Percentiles rank a stretch among this genome's conserved stretches.
Evolutionary conservation across 75 land plant genomes (phyloP).

Genomic region (Adiantum capillusveneris): DNA sequence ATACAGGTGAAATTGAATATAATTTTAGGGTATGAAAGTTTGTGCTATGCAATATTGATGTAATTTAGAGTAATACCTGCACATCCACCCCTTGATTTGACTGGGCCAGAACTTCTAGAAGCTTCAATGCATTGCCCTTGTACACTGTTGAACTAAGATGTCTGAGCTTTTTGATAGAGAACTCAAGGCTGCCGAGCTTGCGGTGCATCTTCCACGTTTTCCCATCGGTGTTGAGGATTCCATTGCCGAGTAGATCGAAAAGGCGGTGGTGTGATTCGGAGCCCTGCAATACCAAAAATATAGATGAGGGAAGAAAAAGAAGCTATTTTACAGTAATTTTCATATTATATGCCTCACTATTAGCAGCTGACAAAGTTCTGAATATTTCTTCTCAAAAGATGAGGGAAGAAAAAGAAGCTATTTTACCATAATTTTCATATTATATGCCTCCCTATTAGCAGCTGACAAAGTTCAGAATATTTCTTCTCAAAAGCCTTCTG

Average conservation of each 20-base stretch:
- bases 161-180: slow-evolving; percentile 6
- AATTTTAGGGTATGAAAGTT: background rate
- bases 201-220: slow-evolving; percentile 12
- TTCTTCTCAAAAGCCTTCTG: too few species aligned
- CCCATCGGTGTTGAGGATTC: slow-evolving; percentile 15
- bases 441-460: too few species aligned
- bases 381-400: too few species aligned
- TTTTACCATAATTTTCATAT: too few species aligned
- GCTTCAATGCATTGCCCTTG: slow-evolving; percentile 5
- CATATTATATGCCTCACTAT: too few species aligned
- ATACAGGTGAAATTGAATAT: background rate
- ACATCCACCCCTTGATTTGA: slow-evolving; percentile 10
- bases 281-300: slow-evolving; percentile 14
- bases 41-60: background rate
- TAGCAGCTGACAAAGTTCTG: too few species aligned
- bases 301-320: too few species aligned
- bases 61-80: slow-evolving; percentile 10
- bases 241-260: slow-evolving; percentile 11
- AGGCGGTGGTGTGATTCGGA: background rate
- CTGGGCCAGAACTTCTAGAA: background rate
- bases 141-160: background rate
- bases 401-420: too few species aligned
- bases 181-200: slow-evolving; percentile 17
- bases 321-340: too few species aligned
- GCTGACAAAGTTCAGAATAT: too few species aligned